Evolutionary conservation across 352 stramenopile species (phyloP).

Genomic region (Phytophthora idaei): DNA sequence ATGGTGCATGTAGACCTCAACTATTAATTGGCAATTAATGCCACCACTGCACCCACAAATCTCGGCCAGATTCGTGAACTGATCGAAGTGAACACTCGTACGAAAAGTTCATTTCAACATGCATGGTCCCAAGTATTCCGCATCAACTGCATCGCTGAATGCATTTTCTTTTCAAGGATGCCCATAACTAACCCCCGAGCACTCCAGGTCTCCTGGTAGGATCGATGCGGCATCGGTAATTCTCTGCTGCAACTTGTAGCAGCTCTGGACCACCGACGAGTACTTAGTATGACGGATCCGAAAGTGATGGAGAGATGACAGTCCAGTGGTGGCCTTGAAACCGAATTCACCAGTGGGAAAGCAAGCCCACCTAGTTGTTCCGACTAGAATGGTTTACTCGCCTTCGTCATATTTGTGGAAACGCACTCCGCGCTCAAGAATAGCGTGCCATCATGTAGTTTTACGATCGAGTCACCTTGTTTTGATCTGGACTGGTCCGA

Average conservation of each 20-base stretch:
- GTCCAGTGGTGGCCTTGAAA: background rate
- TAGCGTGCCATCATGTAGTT: background rate
- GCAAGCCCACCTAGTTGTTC: background rate
- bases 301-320: background rate
- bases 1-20: too few relatives aligned
- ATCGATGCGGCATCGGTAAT: background rate
- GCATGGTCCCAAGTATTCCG: background rate
- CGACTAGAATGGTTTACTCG: background rate
- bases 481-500: background rate
- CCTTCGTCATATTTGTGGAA: background rate
- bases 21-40: too few relatives aligned
- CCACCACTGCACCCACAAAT: too few relatives aligned
- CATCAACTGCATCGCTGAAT: slow-evolving; percentile 1
- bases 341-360: background rate
- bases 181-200: background rate
- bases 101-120: background rate
- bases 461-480: background rate
- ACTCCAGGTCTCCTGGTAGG: background rate
- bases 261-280: background rate
- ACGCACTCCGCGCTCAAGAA: background rate
- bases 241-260: background rate
- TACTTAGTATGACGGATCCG: background rate
- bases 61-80: too few relatives aligned
- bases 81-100: too few relatives aligned
- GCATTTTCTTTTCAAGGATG: slow-evolving; percentile 2